phyloP scores from a whole-genome alignment of 2,329 filamentous ascomycete genomes.

The Epichloe glyceriae region DNA sequence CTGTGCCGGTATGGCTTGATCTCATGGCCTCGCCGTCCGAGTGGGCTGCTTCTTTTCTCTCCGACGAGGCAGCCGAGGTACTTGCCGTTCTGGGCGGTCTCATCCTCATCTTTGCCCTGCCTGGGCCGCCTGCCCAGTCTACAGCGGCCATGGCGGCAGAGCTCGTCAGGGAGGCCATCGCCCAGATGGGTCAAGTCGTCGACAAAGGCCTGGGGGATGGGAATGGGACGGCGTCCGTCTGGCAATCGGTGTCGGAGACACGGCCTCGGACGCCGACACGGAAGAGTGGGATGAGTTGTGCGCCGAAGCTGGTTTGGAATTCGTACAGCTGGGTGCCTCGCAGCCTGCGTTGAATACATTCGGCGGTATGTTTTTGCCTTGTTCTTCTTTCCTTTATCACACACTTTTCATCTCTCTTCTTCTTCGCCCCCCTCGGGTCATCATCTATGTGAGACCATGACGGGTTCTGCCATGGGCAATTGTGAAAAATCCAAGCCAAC shows the following conservation, averaged over 20 bases:
- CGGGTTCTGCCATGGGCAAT: too few species aligned
- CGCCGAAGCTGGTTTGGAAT: constrained; percentile 46
- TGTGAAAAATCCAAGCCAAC: too few species aligned
- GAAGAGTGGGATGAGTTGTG: constrained; percentile 51
- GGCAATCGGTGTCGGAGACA: constrained; percentile 41
- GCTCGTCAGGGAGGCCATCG: constrained; percentile 27
- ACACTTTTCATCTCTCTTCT: not conserved
- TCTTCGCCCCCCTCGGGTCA: not conserved
- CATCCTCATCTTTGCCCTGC: constrained; percentile 28
- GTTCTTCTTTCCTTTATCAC: not conserved
- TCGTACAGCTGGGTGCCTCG: constrained; percentile 37
- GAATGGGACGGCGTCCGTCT: constrained; percentile 52
- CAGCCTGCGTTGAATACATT: constrained; percentile 39
- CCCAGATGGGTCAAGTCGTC: constrained; percentile 40
- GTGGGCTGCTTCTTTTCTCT: constrained; percentile 48
- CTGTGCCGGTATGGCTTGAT: constrained; percentile 56
- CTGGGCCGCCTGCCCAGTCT: constrained; percentile 5
- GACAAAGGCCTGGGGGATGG: constrained; percentile 43
- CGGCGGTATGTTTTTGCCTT: constrained; percentile 32
- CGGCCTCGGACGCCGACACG: constrained; percentile 33
- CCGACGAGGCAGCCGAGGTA: constrained; percentile 48
- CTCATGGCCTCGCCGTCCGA: constrained; percentile 36
- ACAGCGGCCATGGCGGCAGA: constrained; percentile 9
- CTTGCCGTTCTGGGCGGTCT: constrained; percentile 46
- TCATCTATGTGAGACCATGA: not conserved